Conservation (phyloP, 371 early-diverging fungal species). For the Circinella minor region DNA sequence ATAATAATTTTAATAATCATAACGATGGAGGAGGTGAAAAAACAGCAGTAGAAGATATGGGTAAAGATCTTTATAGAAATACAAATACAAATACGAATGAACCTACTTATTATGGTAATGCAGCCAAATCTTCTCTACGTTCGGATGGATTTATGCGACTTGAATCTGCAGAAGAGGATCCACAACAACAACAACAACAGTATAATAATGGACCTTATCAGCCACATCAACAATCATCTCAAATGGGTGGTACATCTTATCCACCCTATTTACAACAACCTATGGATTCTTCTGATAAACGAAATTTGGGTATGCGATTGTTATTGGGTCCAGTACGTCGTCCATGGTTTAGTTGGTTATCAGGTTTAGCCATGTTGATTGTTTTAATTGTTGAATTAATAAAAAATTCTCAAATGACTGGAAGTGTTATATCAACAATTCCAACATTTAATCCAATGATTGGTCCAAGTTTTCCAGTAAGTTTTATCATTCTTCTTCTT, state of each 20-base stretch:
- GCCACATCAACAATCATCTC: background rate
- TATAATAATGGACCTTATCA: background rate
- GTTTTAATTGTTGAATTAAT: conserved; percentile 61
- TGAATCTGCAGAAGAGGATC: conserved; percentile 20
- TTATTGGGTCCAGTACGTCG: conserved; percentile 39
- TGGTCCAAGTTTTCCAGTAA: conserved; percentile 62
- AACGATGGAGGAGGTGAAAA: conserved; percentile 14
- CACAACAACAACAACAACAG: background rate
- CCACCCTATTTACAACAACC: conserved; percentile 17
- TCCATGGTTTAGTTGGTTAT: conserved; percentile 60
- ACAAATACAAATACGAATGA: conserved; percentile 1
- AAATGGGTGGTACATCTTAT: conserved; percentile 4
- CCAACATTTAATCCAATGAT: conserved; percentile 69
- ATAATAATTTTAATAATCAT: too few relatives aligned
- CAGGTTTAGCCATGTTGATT: conserved; percentile 58
- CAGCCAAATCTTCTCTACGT: conserved; percentile 13
- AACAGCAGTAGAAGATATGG: conserved; percentile 20
- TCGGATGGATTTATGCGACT: conserved; percentile 30
- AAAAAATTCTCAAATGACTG: conserved; percentile 55
- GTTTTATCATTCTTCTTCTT: conserved; percentile 11
- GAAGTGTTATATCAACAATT: conserved; percentile 52
- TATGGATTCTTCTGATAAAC: conserved; percentile 9
- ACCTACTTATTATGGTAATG: conserved; percentile 17
- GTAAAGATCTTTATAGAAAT: conserved; percentile 18
- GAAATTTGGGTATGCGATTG: conserved; percentile 15